Conservation (phyloP, 2,329 filamentous ascomycete species). For the Bipolaris cookei region DNA sequence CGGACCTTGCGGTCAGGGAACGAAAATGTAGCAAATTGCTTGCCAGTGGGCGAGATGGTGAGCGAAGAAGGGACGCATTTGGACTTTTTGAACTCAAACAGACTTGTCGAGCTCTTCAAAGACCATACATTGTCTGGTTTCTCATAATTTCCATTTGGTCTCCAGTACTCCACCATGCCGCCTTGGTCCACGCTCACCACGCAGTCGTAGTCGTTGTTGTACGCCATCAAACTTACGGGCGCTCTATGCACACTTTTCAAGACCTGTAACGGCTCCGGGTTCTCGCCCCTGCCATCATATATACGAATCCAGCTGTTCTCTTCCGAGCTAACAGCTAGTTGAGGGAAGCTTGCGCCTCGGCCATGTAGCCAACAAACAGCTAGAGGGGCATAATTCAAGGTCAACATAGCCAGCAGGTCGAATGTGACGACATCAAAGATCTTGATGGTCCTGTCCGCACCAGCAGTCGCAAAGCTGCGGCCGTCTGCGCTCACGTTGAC, state of each 20-base stretch:
- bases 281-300: slow-evolving; percentile 89
- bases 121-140: slow-evolving; percentile 92
- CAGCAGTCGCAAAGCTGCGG: slow-evolving; percentile 89
- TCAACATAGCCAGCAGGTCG: slow-evolving; percentile 68
- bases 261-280: slow-evolving; percentile 74
- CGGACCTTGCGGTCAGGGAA: slow-evolving; percentile 93
- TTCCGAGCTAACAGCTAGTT: slow-evolving; percentile 83
- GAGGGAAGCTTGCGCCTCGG: slow-evolving; percentile 83
- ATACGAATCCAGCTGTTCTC: slow-evolving; percentile 75
- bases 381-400: slow-evolving; percentile 75
- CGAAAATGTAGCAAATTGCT: slow-evolving; percentile 86
- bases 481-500: slow-evolving; percentile 89
- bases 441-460: slow-evolving; percentile 78
- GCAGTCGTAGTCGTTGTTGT: slow-evolving; percentile 87
- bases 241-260: slow-evolving; percentile 80
- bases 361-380: slow-evolving; percentile 90
- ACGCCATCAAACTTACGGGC: slow-evolving; percentile 83
- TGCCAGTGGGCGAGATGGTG: slow-evolving; percentile 83
- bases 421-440: slow-evolving; percentile 83
- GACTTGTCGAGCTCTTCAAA: slow-evolving; percentile 89
- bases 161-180: slow-evolving; percentile 98
- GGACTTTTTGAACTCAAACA: slow-evolving; percentile 95
- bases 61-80: slow-evolving; percentile 84
- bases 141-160: slow-evolving; percentile 77
- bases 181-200: slow-evolving; percentile 86